These are phyloP conservation scores for Mycena polygramma DNA, from an alignment of 768 basidiomycete species.

Conservation along the genomic window DNA sequence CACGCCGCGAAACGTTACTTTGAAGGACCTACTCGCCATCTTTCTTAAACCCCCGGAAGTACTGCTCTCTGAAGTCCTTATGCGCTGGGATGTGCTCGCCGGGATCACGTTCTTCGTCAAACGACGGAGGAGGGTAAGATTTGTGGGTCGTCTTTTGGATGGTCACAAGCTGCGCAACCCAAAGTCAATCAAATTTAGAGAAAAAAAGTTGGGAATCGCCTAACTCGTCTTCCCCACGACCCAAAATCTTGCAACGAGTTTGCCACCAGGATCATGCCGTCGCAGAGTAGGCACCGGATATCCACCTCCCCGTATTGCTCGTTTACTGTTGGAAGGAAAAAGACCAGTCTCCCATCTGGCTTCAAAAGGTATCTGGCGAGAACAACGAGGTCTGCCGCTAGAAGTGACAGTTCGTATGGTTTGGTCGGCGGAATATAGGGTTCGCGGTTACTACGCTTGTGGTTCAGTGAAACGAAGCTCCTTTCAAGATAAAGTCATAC, in stretches of 20 bases:
- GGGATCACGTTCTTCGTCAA: constrained; percentile 52
- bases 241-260: constrained; percentile 96
- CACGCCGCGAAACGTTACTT: not conserved
- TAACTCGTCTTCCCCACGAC: constrained; percentile 92
- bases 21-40: constrained; percentile 22
- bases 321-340: constrained; percentile 93
- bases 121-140: constrained; percentile 66
- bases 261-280: constrained; percentile 89
- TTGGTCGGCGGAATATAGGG: constrained; percentile 91
- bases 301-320: constrained; percentile 94
- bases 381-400: constrained; percentile 85
- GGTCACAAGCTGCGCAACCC: constrained; percentile 81
- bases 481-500: constrained; percentile 52
- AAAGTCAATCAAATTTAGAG: constrained; percentile 10
- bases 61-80: constrained; percentile 89
- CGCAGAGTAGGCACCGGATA: constrained; percentile 79
- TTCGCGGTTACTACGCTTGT: constrained; percentile 60
- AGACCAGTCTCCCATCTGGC: constrained; percentile 90
- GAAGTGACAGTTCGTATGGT: constrained; percentile 91
- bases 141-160: constrained; percentile 75
- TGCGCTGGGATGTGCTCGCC: constrained; percentile 80
- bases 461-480: not conserved
- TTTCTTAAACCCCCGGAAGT: constrained; percentile 85
- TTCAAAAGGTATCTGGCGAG: constrained; percentile 88
- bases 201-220: constrained; percentile 43